Conservation (phyloP, 148 eudicot species). For the Camellia sinensis region DNA sequence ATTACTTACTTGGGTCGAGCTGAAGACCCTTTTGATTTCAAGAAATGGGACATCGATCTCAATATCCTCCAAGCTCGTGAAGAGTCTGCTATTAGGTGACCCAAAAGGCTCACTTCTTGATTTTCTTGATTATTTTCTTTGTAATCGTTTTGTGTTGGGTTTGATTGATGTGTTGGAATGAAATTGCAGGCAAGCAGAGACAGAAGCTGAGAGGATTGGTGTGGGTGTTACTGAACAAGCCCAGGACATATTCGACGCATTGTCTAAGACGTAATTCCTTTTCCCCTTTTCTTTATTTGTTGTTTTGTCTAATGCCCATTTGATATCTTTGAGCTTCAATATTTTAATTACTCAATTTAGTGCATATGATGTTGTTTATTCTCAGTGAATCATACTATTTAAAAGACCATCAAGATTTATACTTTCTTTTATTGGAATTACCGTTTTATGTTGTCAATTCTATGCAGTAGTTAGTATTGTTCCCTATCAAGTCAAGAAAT, state of each 20-base stretch:
- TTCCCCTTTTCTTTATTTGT: conserved; percentile 6
- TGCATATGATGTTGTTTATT: not conserved
- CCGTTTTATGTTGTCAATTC: not conserved
- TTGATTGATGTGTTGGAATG: conserved; percentile 10
- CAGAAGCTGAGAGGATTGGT: conserved; percentile 92
- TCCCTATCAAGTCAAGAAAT: not conserved
- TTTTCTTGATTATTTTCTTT: not conserved
- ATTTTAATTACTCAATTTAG: not conserved
- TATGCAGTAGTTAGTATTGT: not conserved
- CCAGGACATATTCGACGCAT: conserved; percentile 82
- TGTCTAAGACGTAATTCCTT: conserved; percentile 83
- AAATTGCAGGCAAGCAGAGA: conserved; percentile 81
- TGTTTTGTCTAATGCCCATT: not conserved
- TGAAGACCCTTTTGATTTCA: conserved; percentile 77
- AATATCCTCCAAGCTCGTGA: conserved; percentile 69
- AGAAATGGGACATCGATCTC: conserved; percentile 70
- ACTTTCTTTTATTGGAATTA: not conserved
- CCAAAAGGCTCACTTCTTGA: not conserved
- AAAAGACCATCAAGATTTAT: not conserved
- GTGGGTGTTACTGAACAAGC: conserved; percentile 92
- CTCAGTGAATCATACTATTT: not conserved
- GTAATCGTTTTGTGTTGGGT: not conserved
- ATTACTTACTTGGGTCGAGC: conserved; percentile 62
- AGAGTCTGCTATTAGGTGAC: conserved; percentile 81
- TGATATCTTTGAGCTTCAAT: not conserved